Base-by-base conservation (phyloP, 345 rosid genomes). In the Toxicodendron radicans region DNA sequence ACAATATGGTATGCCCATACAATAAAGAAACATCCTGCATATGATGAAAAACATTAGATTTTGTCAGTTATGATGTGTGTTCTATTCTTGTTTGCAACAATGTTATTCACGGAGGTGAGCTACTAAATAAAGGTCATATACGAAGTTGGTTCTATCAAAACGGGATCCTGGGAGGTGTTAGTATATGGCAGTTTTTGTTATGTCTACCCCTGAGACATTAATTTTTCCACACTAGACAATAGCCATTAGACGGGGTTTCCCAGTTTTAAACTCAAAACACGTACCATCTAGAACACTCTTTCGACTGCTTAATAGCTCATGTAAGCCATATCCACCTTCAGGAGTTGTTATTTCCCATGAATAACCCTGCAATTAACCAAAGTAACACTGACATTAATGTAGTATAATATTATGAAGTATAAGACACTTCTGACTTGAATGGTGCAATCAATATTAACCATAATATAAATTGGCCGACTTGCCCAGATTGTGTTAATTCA, bases 321-420 rank as follows among this genome's bases (percentile, higher is more conserved):
- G 82, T 60, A 95, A 85, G 61, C 99, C 99, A 79, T 95, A 85
- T 79, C 99, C 98, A 41, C 98, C 98, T 84, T 95, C 99, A 76
- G 75, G 83, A 16, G 99, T 95, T 46, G 99, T 95, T 73, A 95
- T 91, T 81, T 95, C 99, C 99, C 98, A 90, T 16, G 99, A 83
- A 87, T 92, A 95, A 14, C 98, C 99, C 99, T 95, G 83, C 75
- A 78, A 72, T 58, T 41, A 72, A 41, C 65, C 74, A 49, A 57
- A 46, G 57, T 16, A 64, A 43, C n/a, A 41, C 30, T 13, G 48
- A 1, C 20, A 1, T 27, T 17, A 18, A 38, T 11, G 66, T 71
- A 27, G 30, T 46, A 59, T 30, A 14, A 52, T 59, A 10, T 7
- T 27, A 1, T 24, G 30, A 11, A 49, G 43, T 30, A 71, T n/a